phyloP scores from a whole-genome alignment of 768 basidiomycete species.

The Lactifluus hygrophoroides region DNA sequence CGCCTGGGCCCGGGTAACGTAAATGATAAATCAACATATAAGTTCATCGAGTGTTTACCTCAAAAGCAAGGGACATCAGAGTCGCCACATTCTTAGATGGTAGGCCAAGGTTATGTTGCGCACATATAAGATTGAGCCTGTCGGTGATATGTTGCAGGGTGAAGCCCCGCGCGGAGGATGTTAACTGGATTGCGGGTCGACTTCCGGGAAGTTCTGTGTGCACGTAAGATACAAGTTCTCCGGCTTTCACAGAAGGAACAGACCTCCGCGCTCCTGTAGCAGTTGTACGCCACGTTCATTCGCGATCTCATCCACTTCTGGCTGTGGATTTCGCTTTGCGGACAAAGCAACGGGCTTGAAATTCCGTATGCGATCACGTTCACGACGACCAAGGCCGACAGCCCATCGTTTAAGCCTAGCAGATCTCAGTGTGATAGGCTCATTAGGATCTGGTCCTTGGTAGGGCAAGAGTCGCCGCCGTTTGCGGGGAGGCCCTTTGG shows the following conservation, averaged over 20 bases:
- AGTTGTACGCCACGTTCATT: conserved; percentile 61
- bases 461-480: conserved; percentile 61
- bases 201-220: conserved; percentile 58
- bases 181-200: conserved; percentile 62
- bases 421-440: conserved; percentile 50
- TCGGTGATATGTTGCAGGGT: conserved; percentile 72
- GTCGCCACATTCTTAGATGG: conserved; percentile 58
- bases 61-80: conserved; percentile 69
- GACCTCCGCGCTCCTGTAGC: conserved; percentile 59
- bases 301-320: conserved; percentile 57
- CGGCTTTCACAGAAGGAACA: conserved; percentile 21
- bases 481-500: conserved; percentile 60
- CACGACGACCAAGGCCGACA: conserved; percentile 59
- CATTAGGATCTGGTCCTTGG: conserved; percentile 51
- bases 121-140: conserved; percentile 71
- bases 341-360: conserved; percentile 37
- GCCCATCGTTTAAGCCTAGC: conserved; percentile 66
- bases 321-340: conserved; percentile 36
- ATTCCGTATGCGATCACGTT: conserved; percentile 59
- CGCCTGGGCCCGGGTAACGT: conserved; percentile 44
- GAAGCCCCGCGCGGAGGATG: conserved; percentile 62
- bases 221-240: not conserved
- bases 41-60: conserved; percentile 35
- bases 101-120: conserved; percentile 58
- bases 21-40: not conserved